phyloP scores from a whole-genome alignment of 441 rosid species.

The Capsella rubella region DNA sequence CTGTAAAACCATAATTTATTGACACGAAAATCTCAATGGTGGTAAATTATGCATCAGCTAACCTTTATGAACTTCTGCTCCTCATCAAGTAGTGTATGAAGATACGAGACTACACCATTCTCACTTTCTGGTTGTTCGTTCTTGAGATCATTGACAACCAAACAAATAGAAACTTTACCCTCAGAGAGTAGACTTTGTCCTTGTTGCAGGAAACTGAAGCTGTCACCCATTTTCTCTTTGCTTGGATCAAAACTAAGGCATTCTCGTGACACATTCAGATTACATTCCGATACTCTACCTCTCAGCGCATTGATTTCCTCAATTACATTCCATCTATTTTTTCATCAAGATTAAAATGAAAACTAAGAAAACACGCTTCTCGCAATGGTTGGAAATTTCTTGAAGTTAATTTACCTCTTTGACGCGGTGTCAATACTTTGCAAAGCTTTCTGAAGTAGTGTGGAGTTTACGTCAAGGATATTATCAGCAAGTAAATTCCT shows the following conservation, averaged over 20 bases:
- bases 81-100: constrained; percentile 52
- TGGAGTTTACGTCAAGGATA: constrained; percentile 71
- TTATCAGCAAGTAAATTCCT: constrained; percentile 70
- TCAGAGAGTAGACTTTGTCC: constrained; percentile 60
- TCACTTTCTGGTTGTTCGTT: constrained; percentile 39
- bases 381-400: neutral
- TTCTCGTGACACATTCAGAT: constrained; percentile 53
- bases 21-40: constrained; percentile 3
- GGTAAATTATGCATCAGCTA: neutral
- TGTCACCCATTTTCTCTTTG: constrained; percentile 48
- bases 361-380: constrained; percentile 22
- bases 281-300: constrained; percentile 47
- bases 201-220: constrained; percentile 53
- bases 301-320: constrained; percentile 53
- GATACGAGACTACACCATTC: constrained; percentile 42
- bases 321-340: constrained; percentile 59
- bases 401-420: constrained; percentile 56
- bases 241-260: constrained; percentile 49
- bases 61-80: constrained; percentile 69
- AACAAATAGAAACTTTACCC: constrained; percentile 70
- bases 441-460: constrained; percentile 79
- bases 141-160: constrained; percentile 54
- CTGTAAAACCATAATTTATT: constrained; percentile 10
- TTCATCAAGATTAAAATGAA: constrained; percentile 40
- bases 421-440: constrained; percentile 57